phyloP scores from a whole-genome alignment of 345 rosid species.

The Streptanthus diversifolius region DNA sequence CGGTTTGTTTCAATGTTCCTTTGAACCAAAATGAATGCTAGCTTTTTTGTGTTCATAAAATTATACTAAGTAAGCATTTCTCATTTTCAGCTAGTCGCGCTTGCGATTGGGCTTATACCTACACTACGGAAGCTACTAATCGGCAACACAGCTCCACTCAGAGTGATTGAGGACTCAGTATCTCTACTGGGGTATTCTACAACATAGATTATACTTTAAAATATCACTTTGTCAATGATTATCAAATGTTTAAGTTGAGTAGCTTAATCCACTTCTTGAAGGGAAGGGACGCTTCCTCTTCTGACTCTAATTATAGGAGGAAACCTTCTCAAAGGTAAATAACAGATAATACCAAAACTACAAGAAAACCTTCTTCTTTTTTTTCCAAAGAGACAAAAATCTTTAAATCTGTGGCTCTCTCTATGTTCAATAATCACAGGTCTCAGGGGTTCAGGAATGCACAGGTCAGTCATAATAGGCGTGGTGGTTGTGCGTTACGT shows the following conservation, averaged over 20 bases:
- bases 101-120: conserved; percentile 49
- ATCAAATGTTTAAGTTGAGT: neutral
- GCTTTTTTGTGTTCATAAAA: neutral
- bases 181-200: conserved; percentile 52
- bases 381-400: neutral
- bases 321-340: conserved; percentile 58
- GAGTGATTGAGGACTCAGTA: conserved; percentile 55
- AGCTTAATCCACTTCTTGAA: conserved; percentile 23
- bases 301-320: conserved; percentile 63
- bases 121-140: conserved; percentile 42
- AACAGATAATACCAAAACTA: neutral
- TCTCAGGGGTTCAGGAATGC: conserved; percentile 44
- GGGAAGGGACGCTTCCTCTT: conserved; percentile 67
- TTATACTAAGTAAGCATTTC: neutral
- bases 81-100: conserved; percentile 48
- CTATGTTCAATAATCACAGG: conserved; percentile 35
- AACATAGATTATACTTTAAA: neutral
- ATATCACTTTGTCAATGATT: neutral
- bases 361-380: neutral
- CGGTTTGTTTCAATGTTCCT: conserved; percentile 38
- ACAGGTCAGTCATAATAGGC: conserved; percentile 41
- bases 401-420: neutral
- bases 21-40: neutral
- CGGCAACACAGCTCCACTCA: conserved; percentile 57
- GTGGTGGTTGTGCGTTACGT: conserved; percentile 50